Evolutionary conservation across 768 basidiomycete genomes (phyloP).

Genomic region (Albatrellus ellisii): DNA sequence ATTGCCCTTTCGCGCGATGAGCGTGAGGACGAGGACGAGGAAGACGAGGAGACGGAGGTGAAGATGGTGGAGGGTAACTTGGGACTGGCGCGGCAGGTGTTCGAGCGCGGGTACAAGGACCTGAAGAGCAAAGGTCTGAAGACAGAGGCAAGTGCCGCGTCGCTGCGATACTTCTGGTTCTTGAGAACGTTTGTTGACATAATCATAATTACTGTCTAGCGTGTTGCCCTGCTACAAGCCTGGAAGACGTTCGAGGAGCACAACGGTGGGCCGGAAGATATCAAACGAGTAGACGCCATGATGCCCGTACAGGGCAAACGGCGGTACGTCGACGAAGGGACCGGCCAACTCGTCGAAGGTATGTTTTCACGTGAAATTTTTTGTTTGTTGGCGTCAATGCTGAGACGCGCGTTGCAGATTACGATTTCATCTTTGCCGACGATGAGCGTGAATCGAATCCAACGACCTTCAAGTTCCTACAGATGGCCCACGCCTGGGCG

Average conservation of each 20-base stretch:
- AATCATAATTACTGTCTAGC: conserved; percentile 42
- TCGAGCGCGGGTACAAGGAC: conserved; percentile 80
- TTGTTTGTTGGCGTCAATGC: background rate
- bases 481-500: conserved; percentile 88
- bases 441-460: conserved; percentile 92
- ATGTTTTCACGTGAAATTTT: conserved; percentile 16
- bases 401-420: conserved; percentile 39
- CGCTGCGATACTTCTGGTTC: background rate
- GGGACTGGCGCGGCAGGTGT: conserved; percentile 58
- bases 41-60: conserved; percentile 32
- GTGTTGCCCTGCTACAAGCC: conserved; percentile 81
- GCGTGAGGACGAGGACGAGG: conserved; percentile 64
- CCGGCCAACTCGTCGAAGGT: conserved; percentile 82
- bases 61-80: conserved; percentile 64
- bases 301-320: conserved; percentile 86
- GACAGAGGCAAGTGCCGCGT: conserved; percentile 58
- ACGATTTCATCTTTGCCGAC: conserved; percentile 92
- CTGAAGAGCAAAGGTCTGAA: conserved; percentile 73
- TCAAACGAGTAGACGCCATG: conserved; percentile 79
- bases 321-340: conserved; percentile 72
- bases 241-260: conserved; percentile 93
- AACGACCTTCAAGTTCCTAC: conserved; percentile 88
- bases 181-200: background rate
- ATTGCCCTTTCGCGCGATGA: conserved; percentile 51
- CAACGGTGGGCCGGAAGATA: conserved; percentile 59